Conservation (phyloP, 495 filamentous ascomycete genomes). For the Aspergillus wentii region DNA sequence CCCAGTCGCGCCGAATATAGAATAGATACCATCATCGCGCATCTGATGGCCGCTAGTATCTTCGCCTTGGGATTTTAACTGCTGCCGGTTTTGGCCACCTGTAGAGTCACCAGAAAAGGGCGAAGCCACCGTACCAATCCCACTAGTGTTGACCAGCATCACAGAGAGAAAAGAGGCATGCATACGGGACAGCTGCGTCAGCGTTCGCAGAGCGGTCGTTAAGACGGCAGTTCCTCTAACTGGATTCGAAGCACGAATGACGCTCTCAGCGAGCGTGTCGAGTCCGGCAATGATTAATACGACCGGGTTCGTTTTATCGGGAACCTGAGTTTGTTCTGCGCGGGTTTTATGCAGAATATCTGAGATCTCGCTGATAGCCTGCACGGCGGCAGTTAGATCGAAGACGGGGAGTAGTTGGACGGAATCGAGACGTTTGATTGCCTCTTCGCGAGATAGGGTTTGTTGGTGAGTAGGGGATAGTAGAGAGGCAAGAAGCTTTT, state of each 20-base stretch:
- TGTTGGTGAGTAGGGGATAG: slow-evolving; percentile 11
- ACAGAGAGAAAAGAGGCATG: slow-evolving; percentile 26
- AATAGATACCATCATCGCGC: slow-evolving; percentile 24
- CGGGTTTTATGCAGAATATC: slow-evolving; percentile 17
- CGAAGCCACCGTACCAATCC: slow-evolving; percentile 23
- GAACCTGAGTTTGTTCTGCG: slow-evolving; percentile 2
- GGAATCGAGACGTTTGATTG: slow-evolving; percentile 29
- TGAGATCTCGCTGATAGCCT: slow-evolving; percentile 31
- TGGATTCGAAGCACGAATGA: slow-evolving; percentile 37
- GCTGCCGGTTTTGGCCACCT: too few relatives aligned
- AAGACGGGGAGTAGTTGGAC: slow-evolving; percentile 37
- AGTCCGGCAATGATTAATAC: slow-evolving; percentile 35
- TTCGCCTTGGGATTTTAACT: too few relatives aligned
- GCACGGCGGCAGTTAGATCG: slow-evolving; percentile 26
- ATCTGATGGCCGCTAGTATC: too few relatives aligned
- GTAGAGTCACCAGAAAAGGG: neutral
- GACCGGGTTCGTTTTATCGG: slow-evolving; percentile 2
- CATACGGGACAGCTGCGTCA: slow-evolving; percentile 28
- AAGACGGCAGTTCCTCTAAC: slow-evolving; percentile 33
- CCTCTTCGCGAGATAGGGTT: slow-evolving; percentile 23
- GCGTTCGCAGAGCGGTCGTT: slow-evolving; percentile 24
- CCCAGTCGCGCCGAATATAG: slow-evolving; percentile 23
- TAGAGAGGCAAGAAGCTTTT: slow-evolving; percentile 52
- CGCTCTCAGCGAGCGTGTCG: slow-evolving; percentile 32
- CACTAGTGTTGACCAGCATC: slow-evolving; percentile 35